phyloP scores from a whole-genome alignment of 192 early-diverging fungal species.

The Linderina pennispora region DNA sequence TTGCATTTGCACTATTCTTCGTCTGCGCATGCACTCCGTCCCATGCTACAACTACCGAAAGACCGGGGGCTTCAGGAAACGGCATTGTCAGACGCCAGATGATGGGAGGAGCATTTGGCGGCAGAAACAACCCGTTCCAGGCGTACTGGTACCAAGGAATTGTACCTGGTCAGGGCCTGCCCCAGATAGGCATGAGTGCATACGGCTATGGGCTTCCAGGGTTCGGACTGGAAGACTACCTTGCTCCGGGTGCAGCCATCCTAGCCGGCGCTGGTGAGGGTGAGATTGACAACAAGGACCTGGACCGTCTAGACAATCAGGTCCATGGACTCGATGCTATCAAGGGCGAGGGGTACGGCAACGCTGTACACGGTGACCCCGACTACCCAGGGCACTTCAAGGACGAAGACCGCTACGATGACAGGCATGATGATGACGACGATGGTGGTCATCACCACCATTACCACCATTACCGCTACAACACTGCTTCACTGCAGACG shows the following conservation, averaged over 20 bases:
- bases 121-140: slow-evolving; percentile 16
- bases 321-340: slow-evolving; percentile 15
- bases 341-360: slow-evolving; percentile 2
- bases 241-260: slow-evolving; percentile 25
- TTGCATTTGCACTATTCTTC: too few relatives aligned
- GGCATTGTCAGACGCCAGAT: too few relatives aligned
- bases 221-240: slow-evolving; percentile 14
- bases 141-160: slow-evolving; percentile 40
- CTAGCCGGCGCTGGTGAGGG: slow-evolving; percentile 32
- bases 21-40: too few relatives aligned
- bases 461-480: slow-evolving; percentile 2
- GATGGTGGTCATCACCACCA: neutral
- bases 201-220: slow-evolving; percentile 40
- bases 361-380: neutral
- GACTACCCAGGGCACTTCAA: slow-evolving; percentile 31
- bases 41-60: too few relatives aligned
- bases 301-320: slow-evolving; percentile 21
- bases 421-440: slow-evolving; percentile 4
- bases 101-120: too few relatives aligned
- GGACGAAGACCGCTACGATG: slow-evolving; percentile 14
- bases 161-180: slow-evolving; percentile 36
- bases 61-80: too few relatives aligned
- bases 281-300: slow-evolving; percentile 26
- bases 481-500: neutral
- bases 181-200: slow-evolving; percentile 42